Evolutionary conservation across 116 monocot genomes (phyloP).

Genomic region (Thalassia testudinum): DNA sequence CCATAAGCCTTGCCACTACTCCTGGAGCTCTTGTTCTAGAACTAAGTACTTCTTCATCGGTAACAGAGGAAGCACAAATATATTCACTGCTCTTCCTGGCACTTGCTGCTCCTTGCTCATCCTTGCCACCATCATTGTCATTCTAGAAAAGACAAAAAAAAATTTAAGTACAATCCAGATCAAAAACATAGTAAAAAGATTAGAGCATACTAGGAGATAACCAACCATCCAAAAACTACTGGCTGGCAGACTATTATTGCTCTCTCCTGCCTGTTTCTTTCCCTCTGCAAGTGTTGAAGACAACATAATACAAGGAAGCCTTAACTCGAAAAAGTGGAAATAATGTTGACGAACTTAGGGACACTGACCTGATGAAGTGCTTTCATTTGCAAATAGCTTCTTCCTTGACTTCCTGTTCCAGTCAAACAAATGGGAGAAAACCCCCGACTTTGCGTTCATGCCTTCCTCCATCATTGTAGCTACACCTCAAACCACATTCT

Average conservation of each 20-base stretch:
- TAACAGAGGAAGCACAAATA: conserved; percentile 68
- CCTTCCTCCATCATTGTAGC: conserved; percentile 32
- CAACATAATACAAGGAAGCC: background rate
- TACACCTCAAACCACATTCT: background rate
- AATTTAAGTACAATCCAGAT: too few relatives aligned
- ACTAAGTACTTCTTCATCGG: conserved; percentile 42
- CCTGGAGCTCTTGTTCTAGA: conserved; percentile 40
- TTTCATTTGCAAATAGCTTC: conserved; percentile 58
- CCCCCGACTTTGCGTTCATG: conserved; percentile 27
- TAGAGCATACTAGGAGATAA: background rate
- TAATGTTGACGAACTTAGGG: too few relatives aligned
- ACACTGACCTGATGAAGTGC: conserved; percentile 51
- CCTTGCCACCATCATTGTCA: too few relatives aligned
- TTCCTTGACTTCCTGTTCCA: conserved; percentile 86
- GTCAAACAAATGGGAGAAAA: conserved; percentile 76
- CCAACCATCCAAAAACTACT: conserved; percentile 29
- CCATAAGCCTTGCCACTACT: conserved; percentile 85
- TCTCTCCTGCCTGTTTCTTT: conserved; percentile 32
- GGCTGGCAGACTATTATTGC: conserved; percentile 16
- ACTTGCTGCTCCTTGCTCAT: conserved; percentile 10
- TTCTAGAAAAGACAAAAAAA: too few relatives aligned
- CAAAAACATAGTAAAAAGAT: too few relatives aligned
- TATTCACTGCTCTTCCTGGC: conserved; percentile 40
- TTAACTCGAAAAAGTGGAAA: too few relatives aligned
- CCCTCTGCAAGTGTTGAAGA: conserved; percentile 23